A percentile compares a stretch with the other conserved stretches of the same genome.
phyloP scores from a whole-genome alignment of 805 yeast genomes.

The Maudiozyma barnettii region DNA sequence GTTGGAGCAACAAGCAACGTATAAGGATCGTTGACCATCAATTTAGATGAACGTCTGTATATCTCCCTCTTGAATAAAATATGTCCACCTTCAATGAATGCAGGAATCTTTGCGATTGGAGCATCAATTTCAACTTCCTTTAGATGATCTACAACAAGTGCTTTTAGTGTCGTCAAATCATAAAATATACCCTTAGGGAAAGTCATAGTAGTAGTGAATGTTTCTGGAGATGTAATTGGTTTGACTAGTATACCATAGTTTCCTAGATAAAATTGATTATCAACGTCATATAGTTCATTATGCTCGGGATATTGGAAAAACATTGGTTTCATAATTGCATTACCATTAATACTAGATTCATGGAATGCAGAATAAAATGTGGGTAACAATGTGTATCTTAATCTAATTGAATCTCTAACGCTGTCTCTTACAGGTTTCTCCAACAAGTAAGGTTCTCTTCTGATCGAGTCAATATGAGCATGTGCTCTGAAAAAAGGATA shows the following conservation, averaged over 20 bases:
- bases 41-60: conserved; percentile 66
- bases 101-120: conserved; percentile 56
- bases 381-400: conserved; percentile 73
- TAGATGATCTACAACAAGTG: conserved; percentile 20
- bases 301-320: conserved; percentile 43
- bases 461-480: conserved; percentile 86
- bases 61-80: conserved; percentile 60
- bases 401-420: conserved; percentile 59
- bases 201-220: conserved; percentile 27
- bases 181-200: conserved; percentile 48
- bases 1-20: conserved; percentile 58
- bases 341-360: conserved; percentile 48
- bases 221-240: conserved; percentile 61
- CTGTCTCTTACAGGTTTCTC: conserved; percentile 62
- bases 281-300: conserved; percentile 44
- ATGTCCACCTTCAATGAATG: conserved; percentile 70
- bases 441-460: conserved; percentile 88
- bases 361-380: conserved; percentile 71
- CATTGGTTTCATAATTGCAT: conserved; percentile 65
- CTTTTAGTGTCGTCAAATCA: conserved; percentile 36
- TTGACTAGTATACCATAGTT: conserved; percentile 61
- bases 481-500: conserved; percentile 96
- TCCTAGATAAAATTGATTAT: conserved; percentile 79
- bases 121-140: conserved; percentile 31
- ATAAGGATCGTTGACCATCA: conserved; percentile 74